phyloP scores from a whole-genome alignment of 352 stramenopile species.

The Phytophthora pinifolia region DNA sequence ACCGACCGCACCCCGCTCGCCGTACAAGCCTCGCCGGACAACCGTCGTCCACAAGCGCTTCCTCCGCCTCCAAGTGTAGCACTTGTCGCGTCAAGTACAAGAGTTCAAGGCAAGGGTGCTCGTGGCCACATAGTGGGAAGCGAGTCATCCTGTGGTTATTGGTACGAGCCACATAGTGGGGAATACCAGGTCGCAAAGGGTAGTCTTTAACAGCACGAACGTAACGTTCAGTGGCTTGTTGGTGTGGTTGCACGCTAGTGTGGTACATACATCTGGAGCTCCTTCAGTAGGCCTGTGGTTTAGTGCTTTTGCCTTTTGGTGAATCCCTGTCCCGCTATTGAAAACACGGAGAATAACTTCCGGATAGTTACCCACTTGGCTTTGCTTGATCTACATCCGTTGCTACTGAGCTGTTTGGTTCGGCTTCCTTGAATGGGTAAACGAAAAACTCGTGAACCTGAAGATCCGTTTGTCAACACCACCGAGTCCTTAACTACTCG shows the following conservation, averaged over 20 bases:
- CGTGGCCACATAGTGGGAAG: conserved; percentile 12
- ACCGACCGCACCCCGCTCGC: too few species aligned
- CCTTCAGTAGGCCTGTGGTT: conserved; percentile 7
- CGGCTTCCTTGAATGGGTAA: conserved; percentile 12
- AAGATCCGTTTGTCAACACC: conserved; percentile 12
- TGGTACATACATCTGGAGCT: conserved; percentile 11
- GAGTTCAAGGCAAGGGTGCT: conserved; percentile 4
- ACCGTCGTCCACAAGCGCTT: not conserved
- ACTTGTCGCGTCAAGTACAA: conserved; percentile 14
- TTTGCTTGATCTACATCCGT: conserved; percentile 15
- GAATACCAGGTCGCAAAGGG: conserved; percentile 7
- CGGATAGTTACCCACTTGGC: conserved; percentile 2
- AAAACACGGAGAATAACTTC: conserved; percentile 15
- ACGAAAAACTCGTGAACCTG: conserved; percentile 12
- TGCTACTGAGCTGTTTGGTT: conserved; percentile 9
- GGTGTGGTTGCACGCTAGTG: conserved; percentile 13
- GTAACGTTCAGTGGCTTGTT: conserved; percentile 20
- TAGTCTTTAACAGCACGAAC: conserved; percentile 7
- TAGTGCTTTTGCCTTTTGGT: conserved; percentile 4
- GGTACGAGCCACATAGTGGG: conserved; percentile 16
- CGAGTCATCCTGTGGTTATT: conserved; percentile 8
- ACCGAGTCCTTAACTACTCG: conserved; percentile 3
- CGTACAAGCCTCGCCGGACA: too few species aligned
- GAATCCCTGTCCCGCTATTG: conserved; percentile 11
- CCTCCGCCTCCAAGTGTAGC: conserved; percentile 7